A percentile compares a stretch with the other conserved stretches of the same genome.
Evolutionary conservation across 2,329 filamentous ascomycete species (phyloP).

Genomic region (Metarhizium robertsii): DNA sequence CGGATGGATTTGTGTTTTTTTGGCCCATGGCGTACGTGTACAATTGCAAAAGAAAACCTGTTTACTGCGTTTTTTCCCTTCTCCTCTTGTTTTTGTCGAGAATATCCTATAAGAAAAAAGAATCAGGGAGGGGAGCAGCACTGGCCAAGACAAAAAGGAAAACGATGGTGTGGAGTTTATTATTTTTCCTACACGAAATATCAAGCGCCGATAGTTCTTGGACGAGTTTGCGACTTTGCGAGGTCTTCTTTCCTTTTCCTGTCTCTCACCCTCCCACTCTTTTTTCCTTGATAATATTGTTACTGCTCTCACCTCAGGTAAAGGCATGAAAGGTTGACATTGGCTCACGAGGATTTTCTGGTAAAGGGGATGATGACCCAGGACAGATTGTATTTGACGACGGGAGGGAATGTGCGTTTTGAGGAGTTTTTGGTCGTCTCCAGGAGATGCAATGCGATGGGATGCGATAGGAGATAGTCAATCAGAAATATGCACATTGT

Average conservation of each 20-base stretch:
- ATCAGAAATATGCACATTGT: neutral
- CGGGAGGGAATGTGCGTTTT: neutral
- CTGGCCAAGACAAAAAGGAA: slow-evolving; percentile 11
- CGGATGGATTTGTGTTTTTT: slow-evolving; percentile 7
- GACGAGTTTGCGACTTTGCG: neutral
- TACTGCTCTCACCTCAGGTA: neutral
- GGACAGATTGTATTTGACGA: neutral
- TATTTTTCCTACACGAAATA: slow-evolving; percentile 12
- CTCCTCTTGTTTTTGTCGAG: slow-evolving; percentile 13
- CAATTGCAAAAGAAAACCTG: slow-evolving; percentile 19
- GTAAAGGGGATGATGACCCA: neutral
- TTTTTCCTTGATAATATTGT: neutral
- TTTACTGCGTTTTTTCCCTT: slow-evolving; percentile 13
- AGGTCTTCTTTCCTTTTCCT: neutral
- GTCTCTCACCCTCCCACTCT: neutral
- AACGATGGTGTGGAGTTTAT: slow-evolving; percentile 11
- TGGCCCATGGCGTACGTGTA: slow-evolving; percentile 23
- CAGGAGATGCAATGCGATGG: neutral
- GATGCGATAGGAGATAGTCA: neutral
- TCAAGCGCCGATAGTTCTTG: neutral
- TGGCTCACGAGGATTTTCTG: neutral
- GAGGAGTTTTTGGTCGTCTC: neutral
- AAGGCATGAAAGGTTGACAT: neutral
- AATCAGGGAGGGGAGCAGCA: slow-evolving; percentile 19
- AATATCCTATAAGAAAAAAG: slow-evolving; percentile 19